Percentiles rank a stretch among this genome's conserved stretches.
Conservation (phyloP, 495 filamentous ascomycete genomes). For the Hypomontagnella monticulosa region DNA sequence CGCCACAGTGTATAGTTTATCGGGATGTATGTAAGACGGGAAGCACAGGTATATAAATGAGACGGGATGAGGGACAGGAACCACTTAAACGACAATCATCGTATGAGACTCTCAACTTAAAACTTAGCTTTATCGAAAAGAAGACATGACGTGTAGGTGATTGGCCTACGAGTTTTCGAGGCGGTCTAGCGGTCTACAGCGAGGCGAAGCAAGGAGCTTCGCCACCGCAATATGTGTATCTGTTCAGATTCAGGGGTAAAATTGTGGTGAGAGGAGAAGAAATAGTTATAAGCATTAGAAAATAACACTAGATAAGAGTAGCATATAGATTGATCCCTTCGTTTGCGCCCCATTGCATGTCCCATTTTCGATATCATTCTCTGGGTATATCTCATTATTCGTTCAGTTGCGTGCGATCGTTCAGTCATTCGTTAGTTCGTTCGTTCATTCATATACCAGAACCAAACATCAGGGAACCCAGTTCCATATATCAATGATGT, state of each 20-base stretch:
- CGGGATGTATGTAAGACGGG: no score
- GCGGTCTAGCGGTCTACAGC: slow-evolving; percentile 9
- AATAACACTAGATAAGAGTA: slow-evolving; percentile 7
- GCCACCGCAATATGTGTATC: slow-evolving; percentile 24
- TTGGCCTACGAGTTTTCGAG: neutral
- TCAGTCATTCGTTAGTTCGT: slow-evolving; percentile 24
- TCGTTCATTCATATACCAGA: neutral
- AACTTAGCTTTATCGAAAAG: no score
- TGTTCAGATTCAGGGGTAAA: slow-evolving; percentile 20
- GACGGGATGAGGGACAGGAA: no score
- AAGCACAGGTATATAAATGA: no score
- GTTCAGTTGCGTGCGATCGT: slow-evolving; percentile 19
- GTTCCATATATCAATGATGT: neutral
- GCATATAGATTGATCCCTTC: slow-evolving; percentile 23
- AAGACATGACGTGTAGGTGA: neutral
- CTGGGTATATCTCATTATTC: slow-evolving; percentile 29
- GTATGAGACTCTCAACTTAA: no score
- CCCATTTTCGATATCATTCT: slow-evolving; percentile 12
- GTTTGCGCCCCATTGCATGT: slow-evolving; percentile 17
- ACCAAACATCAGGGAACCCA: neutral
- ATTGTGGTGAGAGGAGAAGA: slow-evolving; percentile 26
- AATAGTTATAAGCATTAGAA: slow-evolving; percentile 9
- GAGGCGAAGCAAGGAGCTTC: slow-evolving; percentile 30
- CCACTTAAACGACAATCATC: no score
- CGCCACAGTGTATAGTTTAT: neutral